Conservation (phyloP, 2,329 filamentous ascomycete genomes). For the Myotisia sp. region DNA sequence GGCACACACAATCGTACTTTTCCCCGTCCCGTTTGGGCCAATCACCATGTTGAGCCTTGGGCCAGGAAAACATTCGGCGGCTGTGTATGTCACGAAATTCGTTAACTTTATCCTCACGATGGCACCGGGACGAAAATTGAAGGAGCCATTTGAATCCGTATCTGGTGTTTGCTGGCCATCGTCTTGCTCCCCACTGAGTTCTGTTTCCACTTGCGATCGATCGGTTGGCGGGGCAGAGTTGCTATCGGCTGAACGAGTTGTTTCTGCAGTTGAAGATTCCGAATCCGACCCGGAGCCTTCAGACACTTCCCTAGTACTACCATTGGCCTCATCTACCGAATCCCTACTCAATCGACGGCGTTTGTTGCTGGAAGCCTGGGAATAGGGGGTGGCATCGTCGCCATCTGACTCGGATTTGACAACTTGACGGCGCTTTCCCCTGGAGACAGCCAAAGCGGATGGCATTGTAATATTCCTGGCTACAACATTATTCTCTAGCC, state of each 20-base stretch:
- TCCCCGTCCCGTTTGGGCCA: slow-evolving; percentile 95
- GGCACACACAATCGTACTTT: slow-evolving; percentile 92
- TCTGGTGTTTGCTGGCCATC: not conserved
- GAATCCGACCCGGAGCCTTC: not conserved
- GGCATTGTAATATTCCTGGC: slow-evolving; percentile 15
- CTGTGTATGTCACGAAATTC: slow-evolving; percentile 91
- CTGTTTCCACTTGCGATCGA: not conserved
- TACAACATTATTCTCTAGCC: not conserved
- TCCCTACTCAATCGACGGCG: slow-evolving; percentile 17
- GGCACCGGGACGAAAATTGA: slow-evolving; percentile 52
- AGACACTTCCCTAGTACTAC: not conserved
- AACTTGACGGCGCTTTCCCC: slow-evolving; percentile 17
- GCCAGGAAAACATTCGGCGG: slow-evolving; percentile 78
- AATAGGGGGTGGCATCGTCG: slow-evolving; percentile 15
- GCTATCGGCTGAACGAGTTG: not conserved
- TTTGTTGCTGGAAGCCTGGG: slow-evolving; percentile 20
- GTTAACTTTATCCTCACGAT: slow-evolving; percentile 74
- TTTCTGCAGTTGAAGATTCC: not conserved
- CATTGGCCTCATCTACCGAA: slow-evolving; percentile 5
- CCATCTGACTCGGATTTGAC: slow-evolving; percentile 17
- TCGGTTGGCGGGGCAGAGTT: not conserved
- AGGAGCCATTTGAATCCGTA: slow-evolving; percentile 1
- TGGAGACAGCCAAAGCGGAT: slow-evolving; percentile 15
- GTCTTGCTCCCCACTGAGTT: not conserved
- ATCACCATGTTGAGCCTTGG: slow-evolving; percentile 97